Evolutionary conservation across 352 stramenopile species (phyloP).

Genomic region (Phytopythium mirpurense): DNA sequence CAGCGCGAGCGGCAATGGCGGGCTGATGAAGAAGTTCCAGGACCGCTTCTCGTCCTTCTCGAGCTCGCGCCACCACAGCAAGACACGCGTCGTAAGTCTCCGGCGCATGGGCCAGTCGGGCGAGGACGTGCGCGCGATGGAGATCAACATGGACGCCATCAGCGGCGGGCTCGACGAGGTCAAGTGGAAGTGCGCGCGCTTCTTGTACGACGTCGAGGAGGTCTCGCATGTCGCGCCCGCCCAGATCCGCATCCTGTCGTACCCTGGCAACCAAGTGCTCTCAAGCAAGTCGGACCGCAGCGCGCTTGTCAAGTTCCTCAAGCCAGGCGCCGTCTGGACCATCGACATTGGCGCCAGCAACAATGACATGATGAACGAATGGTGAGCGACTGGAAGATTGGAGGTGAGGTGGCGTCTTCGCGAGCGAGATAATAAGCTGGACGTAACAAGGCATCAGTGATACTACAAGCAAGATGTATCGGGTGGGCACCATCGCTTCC

Average conservation of each 20-base stretch:
- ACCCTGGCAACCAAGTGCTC: constrained; percentile 63
- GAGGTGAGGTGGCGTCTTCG: not conserved
- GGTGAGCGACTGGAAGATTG: constrained; percentile 13
- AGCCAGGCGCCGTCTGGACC: constrained; percentile 70
- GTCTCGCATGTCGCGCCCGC: constrained; percentile 70
- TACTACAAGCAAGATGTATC: too few relatives aligned
- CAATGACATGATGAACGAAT: constrained; percentile 58
- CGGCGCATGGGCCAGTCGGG: constrained; percentile 66
- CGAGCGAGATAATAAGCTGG: not conserved
- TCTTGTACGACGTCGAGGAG: constrained; percentile 80
- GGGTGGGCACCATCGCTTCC: too few relatives aligned
- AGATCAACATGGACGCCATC: constrained; percentile 78
- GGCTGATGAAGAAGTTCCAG: constrained; percentile 82
- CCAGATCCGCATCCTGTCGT: constrained; percentile 74
- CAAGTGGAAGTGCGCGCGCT: constrained; percentile 84
- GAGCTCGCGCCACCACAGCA: constrained; percentile 37
- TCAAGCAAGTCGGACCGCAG: constrained; percentile 57
- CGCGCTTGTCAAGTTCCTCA: constrained; percentile 73
- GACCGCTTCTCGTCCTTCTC: constrained; percentile 58
- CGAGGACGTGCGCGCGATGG: constrained; percentile 68
- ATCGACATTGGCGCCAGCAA: constrained; percentile 77
- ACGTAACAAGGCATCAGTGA: too few relatives aligned
- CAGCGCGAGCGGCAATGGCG: constrained; percentile 26
- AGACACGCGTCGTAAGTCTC: constrained; percentile 48
- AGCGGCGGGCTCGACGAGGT: constrained; percentile 79